phyloP scores from a whole-genome alignment of 139 green algal species.

The Chlorella sorokiniana region DNA sequence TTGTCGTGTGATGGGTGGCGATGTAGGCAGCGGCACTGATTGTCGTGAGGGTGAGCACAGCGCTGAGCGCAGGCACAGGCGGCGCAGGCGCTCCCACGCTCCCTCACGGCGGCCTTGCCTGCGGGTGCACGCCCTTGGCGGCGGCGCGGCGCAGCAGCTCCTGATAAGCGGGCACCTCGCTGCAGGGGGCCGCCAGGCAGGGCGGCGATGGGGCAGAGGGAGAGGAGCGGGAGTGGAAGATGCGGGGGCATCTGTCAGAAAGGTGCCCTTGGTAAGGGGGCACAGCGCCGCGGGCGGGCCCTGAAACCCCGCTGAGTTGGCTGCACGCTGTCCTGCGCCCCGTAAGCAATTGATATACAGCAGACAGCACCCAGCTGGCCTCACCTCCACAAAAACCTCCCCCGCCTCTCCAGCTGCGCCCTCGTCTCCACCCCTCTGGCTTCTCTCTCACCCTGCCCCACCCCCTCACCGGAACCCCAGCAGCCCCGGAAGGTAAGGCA shows the following conservation, averaged over 20 bases:
- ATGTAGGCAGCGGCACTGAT: too few species aligned
- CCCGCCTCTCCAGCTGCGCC: too few species aligned
- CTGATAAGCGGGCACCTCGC: slow-evolving; percentile 17
- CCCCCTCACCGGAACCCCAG: slow-evolving; percentile 39
- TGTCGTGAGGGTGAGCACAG: background rate
- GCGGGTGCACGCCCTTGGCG: background rate
- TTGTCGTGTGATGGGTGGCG: too few species aligned
- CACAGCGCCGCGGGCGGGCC: too few species aligned
- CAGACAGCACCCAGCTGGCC: background rate
- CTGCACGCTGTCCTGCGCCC: too few species aligned
- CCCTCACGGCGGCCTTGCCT: too few species aligned
- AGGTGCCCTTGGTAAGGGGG: background rate
- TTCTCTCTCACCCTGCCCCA: slow-evolving; percentile 5
- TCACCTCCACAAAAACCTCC: background rate
- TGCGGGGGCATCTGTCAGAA: background rate
- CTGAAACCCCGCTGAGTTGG: too few species aligned
- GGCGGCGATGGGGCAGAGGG: background rate
- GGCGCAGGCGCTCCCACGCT: too few species aligned
- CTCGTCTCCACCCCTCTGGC: background rate
- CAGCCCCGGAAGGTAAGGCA: slow-evolving; percentile 57
- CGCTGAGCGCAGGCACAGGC: too few species aligned
- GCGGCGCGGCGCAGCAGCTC: slow-evolving; percentile 3
- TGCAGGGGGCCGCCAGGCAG: background rate
- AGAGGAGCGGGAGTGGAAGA: background rate
- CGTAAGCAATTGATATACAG: too few species aligned